A percentile compares a stretch with the other conserved stretches of the same genome.
Evolutionary conservation across 78 protist species (phyloP).

Genomic region (Salpingoeca rosetta): DNA sequence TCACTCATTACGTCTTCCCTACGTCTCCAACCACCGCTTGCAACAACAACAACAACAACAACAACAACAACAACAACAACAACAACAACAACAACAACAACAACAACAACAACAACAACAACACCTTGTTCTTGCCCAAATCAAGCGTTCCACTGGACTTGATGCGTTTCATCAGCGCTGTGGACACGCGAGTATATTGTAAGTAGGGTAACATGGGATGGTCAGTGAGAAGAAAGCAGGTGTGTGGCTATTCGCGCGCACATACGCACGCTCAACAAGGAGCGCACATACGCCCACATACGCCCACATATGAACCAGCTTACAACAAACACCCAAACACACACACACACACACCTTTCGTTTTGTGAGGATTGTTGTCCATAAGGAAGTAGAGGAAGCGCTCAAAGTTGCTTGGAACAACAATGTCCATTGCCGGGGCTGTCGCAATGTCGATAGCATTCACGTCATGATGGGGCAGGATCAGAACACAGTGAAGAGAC

Average conservation of each 20-base stretch:
- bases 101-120: no score
- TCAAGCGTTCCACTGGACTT: no score
- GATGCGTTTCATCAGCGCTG: no score
- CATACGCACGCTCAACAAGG: neutral
- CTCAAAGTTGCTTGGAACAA: conserved; percentile 53
- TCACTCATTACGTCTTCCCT: no score
- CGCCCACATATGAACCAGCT: neutral
- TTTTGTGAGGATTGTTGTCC: neutral
- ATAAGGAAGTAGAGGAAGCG: conserved; percentile 23
- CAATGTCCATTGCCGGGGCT: conserved; percentile 58
- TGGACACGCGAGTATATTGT: no score
- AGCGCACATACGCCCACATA: no score
- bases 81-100: no score
- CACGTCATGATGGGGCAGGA: neutral
- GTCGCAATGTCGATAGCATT: neutral
- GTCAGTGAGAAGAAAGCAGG: neutral
- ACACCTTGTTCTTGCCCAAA: no score
- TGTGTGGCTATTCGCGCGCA: neutral
- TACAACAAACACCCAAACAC: neutral
- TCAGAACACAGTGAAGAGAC: neutral
- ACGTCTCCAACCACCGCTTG: no score
- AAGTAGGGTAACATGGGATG: neutral
- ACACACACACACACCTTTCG: neutral
- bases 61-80: no score
- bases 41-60: neutral